These are phyloP conservation scores for Saccharomycopsis fermentans DNA, from an alignment of 805 yeast species.

Conservation along the genomic window DNA sequence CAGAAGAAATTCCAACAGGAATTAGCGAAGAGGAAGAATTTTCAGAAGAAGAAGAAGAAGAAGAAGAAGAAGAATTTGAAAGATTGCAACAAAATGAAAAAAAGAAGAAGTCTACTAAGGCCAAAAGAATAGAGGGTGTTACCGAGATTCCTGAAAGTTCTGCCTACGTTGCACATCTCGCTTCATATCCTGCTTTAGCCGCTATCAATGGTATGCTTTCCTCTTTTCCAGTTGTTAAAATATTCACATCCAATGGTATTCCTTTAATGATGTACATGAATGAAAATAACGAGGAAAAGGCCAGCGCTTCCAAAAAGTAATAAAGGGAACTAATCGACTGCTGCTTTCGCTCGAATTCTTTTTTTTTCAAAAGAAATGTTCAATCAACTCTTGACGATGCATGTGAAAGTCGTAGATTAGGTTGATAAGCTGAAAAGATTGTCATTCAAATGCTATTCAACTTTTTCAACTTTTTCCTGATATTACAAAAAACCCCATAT, in stretches of 20 bases:
- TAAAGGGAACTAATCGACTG: no score
- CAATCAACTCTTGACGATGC: no score
- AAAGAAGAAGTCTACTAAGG: neutral
- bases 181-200: slow-evolving; percentile 45
- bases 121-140: slow-evolving; percentile 9
- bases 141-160: slow-evolving; percentile 33
- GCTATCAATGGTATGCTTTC: slow-evolving; percentile 49
- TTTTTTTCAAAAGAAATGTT: no score
- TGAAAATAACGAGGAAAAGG: slow-evolving; percentile 1
- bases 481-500: neutral
- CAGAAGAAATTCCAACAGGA: neutral
- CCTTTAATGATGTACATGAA: slow-evolving; percentile 40
- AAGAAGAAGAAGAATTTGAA: neutral
- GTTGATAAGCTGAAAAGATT: neutral
- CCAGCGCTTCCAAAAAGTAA: neutral
- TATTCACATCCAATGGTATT: slow-evolving; percentile 51
- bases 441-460: neutral
- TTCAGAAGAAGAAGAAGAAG: neutral
- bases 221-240: slow-evolving; percentile 47
- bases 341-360: no score
- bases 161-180: slow-evolving; percentile 41
- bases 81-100: neutral
- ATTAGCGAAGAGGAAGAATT: neutral
- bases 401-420: no score
- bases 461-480: neutral